Evolutionary conservation across 1,139 yeast species (phyloP).

Genomic region (Meyerozyma guilliermondii): DNA sequence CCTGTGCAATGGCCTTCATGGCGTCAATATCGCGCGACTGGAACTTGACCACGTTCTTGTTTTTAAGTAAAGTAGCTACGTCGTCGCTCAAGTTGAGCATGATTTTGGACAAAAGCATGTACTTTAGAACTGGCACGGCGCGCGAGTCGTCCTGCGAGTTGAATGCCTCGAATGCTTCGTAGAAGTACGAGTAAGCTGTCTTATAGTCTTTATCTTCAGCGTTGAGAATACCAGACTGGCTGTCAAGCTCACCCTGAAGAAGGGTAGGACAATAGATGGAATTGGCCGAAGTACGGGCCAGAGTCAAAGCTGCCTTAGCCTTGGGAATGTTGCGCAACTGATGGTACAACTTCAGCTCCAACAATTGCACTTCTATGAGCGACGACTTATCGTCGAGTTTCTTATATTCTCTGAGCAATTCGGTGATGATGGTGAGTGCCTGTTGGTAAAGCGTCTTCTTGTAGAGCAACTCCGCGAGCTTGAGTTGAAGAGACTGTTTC

Average conservation of each 20-base stretch:
- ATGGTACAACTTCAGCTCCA: constrained; percentile 87
- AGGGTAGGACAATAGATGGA: constrained; percentile 94
- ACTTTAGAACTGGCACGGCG: constrained; percentile 78
- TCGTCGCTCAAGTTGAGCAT: constrained; percentile 90
- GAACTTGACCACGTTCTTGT: constrained; percentile 78
- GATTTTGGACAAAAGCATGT: constrained; percentile 87
- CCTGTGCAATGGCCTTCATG: constrained; percentile 88
- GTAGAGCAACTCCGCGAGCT: constrained; percentile 72
- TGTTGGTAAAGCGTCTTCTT: constrained; percentile 62
- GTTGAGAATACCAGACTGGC: constrained; percentile 92
- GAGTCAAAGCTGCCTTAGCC: constrained; percentile 86
- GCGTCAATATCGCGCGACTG: constrained; percentile 77
- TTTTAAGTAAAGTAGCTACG: constrained; percentile 67
- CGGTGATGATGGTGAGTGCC: constrained; percentile 67
- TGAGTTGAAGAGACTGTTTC: constrained; percentile 82
- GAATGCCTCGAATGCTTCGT: constrained; percentile 90
- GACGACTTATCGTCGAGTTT: constrained; percentile 93
- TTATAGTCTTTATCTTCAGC: constrained; percentile 97
- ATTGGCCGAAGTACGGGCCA: constrained; percentile 95
- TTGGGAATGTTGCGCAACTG: constrained; percentile 91
- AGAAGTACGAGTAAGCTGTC: constrained; percentile 93
- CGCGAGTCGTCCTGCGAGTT: constrained; percentile 56
- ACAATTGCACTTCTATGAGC: constrained; percentile 88
- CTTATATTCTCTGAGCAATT: constrained; percentile 77
- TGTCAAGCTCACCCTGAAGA: constrained; percentile 89